Percentiles rank a stretch among this genome's conserved stretches.
These are phyloP conservation scores for Blastocystis sp. DNA, from an alignment of 352 stramenopile genomes.

Conservation along the genomic window DNA sequence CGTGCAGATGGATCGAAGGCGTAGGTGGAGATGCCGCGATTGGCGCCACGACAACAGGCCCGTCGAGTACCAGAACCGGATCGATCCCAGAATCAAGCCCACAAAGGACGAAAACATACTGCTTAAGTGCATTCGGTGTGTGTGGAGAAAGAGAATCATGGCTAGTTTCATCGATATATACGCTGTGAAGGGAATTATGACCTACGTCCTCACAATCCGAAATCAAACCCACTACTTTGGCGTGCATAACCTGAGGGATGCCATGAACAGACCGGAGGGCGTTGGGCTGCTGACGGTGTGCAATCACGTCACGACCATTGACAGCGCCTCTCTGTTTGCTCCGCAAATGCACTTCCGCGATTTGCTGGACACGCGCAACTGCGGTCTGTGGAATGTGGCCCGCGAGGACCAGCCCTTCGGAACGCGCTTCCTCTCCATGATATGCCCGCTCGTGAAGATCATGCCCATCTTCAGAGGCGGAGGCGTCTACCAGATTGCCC, in stretches of 20 bases:
- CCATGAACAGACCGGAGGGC: conserved; percentile 14
- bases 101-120: conserved; percentile 21
- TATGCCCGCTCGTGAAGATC: conserved; percentile 29
- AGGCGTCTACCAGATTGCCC: conserved; percentile 54
- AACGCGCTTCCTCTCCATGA: conserved; percentile 19
- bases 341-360: conserved; percentile 52
- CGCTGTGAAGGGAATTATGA: conserved; percentile 47
- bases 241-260: conserved; percentile 13
- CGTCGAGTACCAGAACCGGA: conserved; percentile 9
- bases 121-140: conserved; percentile 20
- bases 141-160: neutral
- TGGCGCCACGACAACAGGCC: conserved; percentile 23
- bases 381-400: conserved; percentile 47
- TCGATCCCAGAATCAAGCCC: conserved; percentile 57
- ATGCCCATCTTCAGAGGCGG: conserved; percentile 52
- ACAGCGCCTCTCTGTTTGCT: conserved; percentile 32
- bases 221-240: conserved; percentile 61
- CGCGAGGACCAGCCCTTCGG: conserved; percentile 50
- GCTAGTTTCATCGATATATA: conserved; percentile 39
- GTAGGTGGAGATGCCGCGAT: conserved; percentile 33
- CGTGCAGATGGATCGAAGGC: neutral
- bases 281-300: conserved; percentile 51
- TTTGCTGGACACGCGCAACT: conserved; percentile 52
- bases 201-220: conserved; percentile 28
- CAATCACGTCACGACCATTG: conserved; percentile 57